These are phyloP conservation scores for Chernovozyma sophiae-reginae DNA, from an alignment of 1,139 yeast species.

Conservation along the genomic window DNA sequence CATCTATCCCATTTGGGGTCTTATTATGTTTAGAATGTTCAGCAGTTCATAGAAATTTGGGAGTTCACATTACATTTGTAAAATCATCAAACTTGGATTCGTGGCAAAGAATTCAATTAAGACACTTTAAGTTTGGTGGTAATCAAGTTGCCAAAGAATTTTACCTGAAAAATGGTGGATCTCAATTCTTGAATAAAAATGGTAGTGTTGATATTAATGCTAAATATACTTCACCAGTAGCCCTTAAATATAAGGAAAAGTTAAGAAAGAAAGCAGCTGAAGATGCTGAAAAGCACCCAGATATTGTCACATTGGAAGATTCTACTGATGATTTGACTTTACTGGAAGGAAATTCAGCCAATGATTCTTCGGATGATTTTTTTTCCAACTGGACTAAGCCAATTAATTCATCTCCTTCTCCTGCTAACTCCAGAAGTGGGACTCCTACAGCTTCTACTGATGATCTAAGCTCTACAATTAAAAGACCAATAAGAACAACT, in stretches of 20 bases:
- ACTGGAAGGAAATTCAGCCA: constrained; percentile 32
- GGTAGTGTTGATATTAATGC: constrained; percentile 61
- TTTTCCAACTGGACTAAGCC: constrained; percentile 91
- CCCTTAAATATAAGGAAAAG: constrained; percentile 74
- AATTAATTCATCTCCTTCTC: constrained; percentile 49
- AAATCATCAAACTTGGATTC: constrained; percentile 86
- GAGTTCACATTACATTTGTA: constrained; percentile 56
- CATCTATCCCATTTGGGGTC: constrained; percentile 48
- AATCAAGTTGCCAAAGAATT: constrained; percentile 82
- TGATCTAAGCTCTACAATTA: constrained; percentile 21
- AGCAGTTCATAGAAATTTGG: constrained; percentile 47
- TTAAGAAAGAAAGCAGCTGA: constrained; percentile 62
- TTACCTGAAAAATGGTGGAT: constrained; percentile 80
- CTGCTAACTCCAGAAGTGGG: constrained; percentile 44
- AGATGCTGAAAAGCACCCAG: constrained; percentile 70
- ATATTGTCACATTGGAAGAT: constrained; percentile 58
- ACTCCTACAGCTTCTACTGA: constrained; percentile 46
- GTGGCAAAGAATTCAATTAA: constrained; percentile 85
- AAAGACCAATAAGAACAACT: constrained; percentile 19
- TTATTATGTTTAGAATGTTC: constrained; percentile 47
- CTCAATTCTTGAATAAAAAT: constrained; percentile 50
- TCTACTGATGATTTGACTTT: constrained; percentile 34
- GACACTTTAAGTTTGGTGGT: constrained; percentile 92
- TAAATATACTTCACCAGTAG: constrained; percentile 78
- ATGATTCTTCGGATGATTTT: constrained; percentile 70